phyloP scores from a whole-genome alignment of 129 eudicot genomes.

The Lactuca saligna region DNA sequence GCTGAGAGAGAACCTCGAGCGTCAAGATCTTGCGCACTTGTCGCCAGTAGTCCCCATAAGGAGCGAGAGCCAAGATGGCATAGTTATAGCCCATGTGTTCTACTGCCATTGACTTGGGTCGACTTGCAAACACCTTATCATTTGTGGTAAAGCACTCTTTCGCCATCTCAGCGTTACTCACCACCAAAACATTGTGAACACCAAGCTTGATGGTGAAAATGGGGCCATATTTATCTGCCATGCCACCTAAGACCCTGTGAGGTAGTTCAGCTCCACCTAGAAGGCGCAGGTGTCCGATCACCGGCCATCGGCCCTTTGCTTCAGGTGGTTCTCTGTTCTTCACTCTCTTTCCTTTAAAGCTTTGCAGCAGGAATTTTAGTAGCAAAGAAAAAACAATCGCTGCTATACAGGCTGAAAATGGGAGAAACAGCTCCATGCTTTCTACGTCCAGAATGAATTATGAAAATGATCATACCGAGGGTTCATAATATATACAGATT shows the following conservation, averaged over 20 bases:
- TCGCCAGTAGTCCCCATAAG: conserved; percentile 36
- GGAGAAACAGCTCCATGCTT: too few relatives aligned
- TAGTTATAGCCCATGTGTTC: conserved; percentile 33
- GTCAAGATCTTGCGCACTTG: conserved; percentile 25
- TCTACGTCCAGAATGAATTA: too few relatives aligned
- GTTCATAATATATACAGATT: too few relatives aligned
- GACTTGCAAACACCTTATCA: conserved; percentile 25
- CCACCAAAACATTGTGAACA: conserved; percentile 15
- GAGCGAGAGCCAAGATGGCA: conserved; percentile 19
- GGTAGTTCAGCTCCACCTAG: conserved; percentile 22
- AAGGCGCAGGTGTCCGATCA: conserved; percentile 34
- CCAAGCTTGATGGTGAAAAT: conserved; percentile 35
- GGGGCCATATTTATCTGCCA: conserved; percentile 32
- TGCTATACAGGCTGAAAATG: too few relatives aligned
- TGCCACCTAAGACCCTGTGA: conserved; percentile 16
- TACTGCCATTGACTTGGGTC: conserved; percentile 24
- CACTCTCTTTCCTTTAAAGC: too few relatives aligned
- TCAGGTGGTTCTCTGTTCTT: conserved; percentile 10
- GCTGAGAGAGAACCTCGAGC: conserved; percentile 29
- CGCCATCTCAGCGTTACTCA: conserved; percentile 18
- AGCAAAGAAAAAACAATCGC: too few relatives aligned
- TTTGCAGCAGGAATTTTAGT: too few relatives aligned
- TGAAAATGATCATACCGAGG: too few relatives aligned
- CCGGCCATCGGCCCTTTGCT: conserved; percentile 32
- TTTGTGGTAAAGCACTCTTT: conserved; percentile 32